These are phyloP conservation scores for Baeospora myosura DNA, from an alignment of 1,284 basidiomycete genomes.

Conservation along the genomic window DNA sequence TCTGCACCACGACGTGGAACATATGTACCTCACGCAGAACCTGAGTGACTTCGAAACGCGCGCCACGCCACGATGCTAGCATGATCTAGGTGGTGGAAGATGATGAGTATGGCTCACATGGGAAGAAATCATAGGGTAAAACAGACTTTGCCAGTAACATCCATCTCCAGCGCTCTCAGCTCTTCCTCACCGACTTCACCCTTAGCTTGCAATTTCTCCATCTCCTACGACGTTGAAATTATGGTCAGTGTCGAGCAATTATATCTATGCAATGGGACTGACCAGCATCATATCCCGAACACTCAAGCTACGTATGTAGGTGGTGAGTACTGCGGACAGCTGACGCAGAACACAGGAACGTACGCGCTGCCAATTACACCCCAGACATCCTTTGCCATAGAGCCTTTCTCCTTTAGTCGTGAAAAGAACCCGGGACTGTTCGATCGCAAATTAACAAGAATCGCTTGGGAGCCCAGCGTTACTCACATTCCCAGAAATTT, in stretches of 20 bases:
- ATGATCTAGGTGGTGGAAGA: slow-evolving; percentile 58
- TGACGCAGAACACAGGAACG: slow-evolving; percentile 22
- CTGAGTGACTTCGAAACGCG: slow-evolving; percentile 85
- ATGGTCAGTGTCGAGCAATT: slow-evolving; percentile 2
- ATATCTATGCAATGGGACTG: slow-evolving; percentile 10
- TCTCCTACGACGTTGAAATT: slow-evolving; percentile 48
- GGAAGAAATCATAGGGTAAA: neutral
- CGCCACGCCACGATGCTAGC: slow-evolving; percentile 92
- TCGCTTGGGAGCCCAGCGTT: neutral
- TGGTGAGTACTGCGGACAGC: slow-evolving; percentile 7
- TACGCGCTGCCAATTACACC: slow-evolving; percentile 88
- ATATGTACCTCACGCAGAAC: slow-evolving; percentile 61
- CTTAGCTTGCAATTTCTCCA: slow-evolving; percentile 85
- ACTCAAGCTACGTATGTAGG: slow-evolving; percentile 41
- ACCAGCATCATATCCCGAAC: slow-evolving; percentile 61
- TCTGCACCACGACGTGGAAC: neutral
- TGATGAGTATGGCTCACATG: slow-evolving; percentile 5
- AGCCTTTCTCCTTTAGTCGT: slow-evolving; percentile 89
- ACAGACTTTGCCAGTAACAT: slow-evolving; percentile 83
- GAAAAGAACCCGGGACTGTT: slow-evolving; percentile 90
- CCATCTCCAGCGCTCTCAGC: slow-evolving; percentile 82
- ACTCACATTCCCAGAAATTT: slow-evolving; percentile 86
- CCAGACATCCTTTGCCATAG: slow-evolving; percentile 90
- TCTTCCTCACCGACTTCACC: slow-evolving; percentile 83
- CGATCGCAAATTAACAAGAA: neutral